phyloP scores from a whole-genome alignment of 805 yeast genomes.

The Candida nitratophila region DNA sequence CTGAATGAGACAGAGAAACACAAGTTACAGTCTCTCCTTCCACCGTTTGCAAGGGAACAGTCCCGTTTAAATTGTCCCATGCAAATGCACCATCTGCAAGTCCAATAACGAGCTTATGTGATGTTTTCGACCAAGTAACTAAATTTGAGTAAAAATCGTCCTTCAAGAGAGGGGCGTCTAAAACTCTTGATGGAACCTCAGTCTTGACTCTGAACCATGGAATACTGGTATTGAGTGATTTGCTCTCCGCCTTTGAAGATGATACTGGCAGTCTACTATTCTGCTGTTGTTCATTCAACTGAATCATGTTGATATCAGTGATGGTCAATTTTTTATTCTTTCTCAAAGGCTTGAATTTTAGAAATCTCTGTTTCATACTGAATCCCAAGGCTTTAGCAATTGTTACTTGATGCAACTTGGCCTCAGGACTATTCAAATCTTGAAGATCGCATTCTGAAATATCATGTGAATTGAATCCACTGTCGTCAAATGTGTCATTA shows the following conservation, averaged over 20 bases:
- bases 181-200: constrained; percentile 40
- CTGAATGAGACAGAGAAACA: constrained; percentile 46
- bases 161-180: constrained; percentile 64
- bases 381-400: constrained; percentile 49
- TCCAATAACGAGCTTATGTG: constrained; percentile 58
- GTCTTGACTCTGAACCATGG: constrained; percentile 16
- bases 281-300: neutral
- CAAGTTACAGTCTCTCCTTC: constrained; percentile 43
- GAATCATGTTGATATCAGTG: too few species aligned
- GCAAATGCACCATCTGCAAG: constrained; percentile 49
- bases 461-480: too few species aligned
- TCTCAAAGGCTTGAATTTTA: constrained; percentile 24
- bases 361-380: constrained; percentile 32
- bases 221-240: neutral
- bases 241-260: too few species aligned
- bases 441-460: too few species aligned
- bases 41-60: constrained; percentile 34
- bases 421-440: neutral
- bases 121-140: constrained; percentile 58
- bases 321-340: neutral
- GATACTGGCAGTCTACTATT: neutral
- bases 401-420: constrained; percentile 24
- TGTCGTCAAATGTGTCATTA: too few species aligned
- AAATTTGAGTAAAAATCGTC: constrained; percentile 76
- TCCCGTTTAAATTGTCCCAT: constrained; percentile 52